These are phyloP conservation scores for Lentinula boryana DNA, from an alignment of 768 basidiomycete genomes.

Conservation along the genomic window DNA sequence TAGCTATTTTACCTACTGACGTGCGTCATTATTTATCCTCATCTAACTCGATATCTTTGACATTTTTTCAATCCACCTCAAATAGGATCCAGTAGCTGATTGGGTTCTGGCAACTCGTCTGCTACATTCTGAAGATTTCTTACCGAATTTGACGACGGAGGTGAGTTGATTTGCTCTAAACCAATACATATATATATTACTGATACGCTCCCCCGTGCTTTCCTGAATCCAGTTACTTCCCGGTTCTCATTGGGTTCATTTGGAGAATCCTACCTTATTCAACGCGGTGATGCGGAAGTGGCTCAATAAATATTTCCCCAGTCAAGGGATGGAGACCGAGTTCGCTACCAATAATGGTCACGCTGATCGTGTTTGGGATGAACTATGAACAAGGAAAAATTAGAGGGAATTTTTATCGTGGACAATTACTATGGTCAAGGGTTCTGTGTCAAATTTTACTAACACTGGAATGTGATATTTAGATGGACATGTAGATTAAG, in stretches of 20 bases:
- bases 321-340: neutral
- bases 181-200: no score
- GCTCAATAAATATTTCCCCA: constrained; percentile 26
- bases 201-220: neutral
- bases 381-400: neutral
- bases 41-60: neutral
- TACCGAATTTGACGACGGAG: constrained; percentile 33
- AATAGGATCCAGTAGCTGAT: constrained; percentile 44
- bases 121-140: constrained; percentile 29
- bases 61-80: neutral
- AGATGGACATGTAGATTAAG: neutral
- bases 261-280: constrained; percentile 50
- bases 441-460: no score
- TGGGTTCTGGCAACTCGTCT: constrained; percentile 28
- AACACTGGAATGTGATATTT: neutral
- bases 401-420: no score
- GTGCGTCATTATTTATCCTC: constrained; percentile 18
- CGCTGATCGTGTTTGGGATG: neutral
- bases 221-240: constrained; percentile 32
- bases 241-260: constrained; percentile 64
- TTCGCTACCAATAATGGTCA: neutral
- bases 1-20: constrained; percentile 33
- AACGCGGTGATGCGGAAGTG: constrained; percentile 49
- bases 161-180: constrained; percentile 14
- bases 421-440: no score